These are phyloP conservation scores for Closterium sp. DNA, from an alignment of 139 green algal genomes.

Conservation along the genomic window DNA sequence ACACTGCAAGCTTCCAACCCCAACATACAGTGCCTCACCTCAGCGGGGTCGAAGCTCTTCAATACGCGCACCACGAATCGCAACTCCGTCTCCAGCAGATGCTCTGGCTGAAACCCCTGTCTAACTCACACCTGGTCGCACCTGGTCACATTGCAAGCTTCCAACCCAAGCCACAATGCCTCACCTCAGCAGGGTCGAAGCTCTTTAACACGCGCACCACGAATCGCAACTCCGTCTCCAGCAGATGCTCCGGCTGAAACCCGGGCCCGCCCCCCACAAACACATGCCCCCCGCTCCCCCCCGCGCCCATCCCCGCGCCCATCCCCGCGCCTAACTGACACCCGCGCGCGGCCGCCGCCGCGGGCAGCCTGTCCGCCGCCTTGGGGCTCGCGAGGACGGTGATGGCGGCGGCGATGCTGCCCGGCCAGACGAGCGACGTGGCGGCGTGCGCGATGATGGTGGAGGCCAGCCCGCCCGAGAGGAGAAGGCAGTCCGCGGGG, in stretches of 20 bases:
- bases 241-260: constrained; percentile 10
- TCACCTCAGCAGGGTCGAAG: too few relatives aligned
- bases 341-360: constrained; percentile 12
- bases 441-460: constrained; percentile 26
- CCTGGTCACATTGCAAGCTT: too few relatives aligned
- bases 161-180: too few relatives aligned
- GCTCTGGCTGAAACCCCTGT: not conserved
- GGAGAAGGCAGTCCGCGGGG: constrained; percentile 33
- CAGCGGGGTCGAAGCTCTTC: too few relatives aligned
- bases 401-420: constrained; percentile 2
- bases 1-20: too few relatives aligned
- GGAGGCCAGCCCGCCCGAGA: constrained; percentile 35
- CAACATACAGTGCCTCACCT: too few relatives aligned
- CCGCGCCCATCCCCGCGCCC: not conserved
- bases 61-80: constrained; percentile 47
- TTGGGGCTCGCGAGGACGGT: constrained; percentile 9
- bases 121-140: not conserved
- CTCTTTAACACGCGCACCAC: too few relatives aligned
- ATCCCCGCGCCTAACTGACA: not conserved
- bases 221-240: constrained; percentile 38
- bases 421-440: not conserved
- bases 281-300: not conserved
- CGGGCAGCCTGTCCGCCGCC: not conserved
- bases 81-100: constrained; percentile 31
- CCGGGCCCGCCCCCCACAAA: not conserved